Percentiles rank a stretch among this genome's conserved stretches.
phyloP scores from a whole-genome alignment of 148 eudicot species.

The Vaccinium corymbosum region DNA sequence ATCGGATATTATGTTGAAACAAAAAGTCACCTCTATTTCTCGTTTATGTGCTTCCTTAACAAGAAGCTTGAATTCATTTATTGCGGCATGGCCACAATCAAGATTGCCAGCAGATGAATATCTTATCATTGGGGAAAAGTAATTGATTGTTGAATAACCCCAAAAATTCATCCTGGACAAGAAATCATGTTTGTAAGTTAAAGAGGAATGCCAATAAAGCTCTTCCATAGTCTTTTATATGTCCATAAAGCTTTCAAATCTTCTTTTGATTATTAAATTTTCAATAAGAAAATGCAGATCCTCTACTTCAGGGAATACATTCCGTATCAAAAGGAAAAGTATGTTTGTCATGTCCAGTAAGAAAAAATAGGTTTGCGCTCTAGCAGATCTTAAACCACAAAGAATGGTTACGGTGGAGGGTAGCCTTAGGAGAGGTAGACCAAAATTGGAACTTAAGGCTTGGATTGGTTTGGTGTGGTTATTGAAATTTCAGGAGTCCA shows the following conservation, averaged over 20 bases:
- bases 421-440: background rate
- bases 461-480: background rate
- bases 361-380: background rate
- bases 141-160: slow-evolving; percentile 94
- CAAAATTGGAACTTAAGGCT: background rate
- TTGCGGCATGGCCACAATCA: slow-evolving; percentile 74
- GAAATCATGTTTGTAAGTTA: slow-evolving; percentile 12
- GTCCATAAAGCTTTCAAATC: background rate
- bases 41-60: slow-evolving; percentile 95
- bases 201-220: background rate
- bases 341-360: background rate
- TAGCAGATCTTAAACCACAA: background rate
- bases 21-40: slow-evolving; percentile 79
- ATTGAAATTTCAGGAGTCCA: background rate
- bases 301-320: background rate
- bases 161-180: slow-evolving; percentile 84
- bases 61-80: slow-evolving; percentile 88
- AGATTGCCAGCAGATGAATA: slow-evolving; percentile 69
- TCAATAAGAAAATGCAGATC: background rate
- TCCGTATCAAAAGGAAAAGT: background rate
- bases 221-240: background rate
- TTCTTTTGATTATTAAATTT: background rate
- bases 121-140: slow-evolving; percentile 93
- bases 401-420: background rate
- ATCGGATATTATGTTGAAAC: slow-evolving; percentile 14